phyloP scores from a whole-genome alignment of 768 basidiomycete species.

The Suillus ampliporus region DNA sequence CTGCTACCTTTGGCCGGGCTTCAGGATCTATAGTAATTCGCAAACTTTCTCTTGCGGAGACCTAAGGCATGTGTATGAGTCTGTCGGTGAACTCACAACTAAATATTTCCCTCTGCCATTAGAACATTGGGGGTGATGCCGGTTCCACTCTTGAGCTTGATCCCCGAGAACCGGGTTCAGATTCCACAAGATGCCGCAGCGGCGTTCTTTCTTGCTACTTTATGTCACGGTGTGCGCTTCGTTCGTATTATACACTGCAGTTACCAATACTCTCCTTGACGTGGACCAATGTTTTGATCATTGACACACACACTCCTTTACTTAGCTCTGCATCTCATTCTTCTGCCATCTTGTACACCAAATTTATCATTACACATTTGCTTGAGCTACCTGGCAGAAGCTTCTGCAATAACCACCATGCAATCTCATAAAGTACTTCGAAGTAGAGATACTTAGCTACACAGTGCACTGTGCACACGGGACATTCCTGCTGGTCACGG shows the following conservation, averaged over 20 bases:
- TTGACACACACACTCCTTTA: neutral
- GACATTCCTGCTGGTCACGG: neutral
- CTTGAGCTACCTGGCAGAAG: neutral
- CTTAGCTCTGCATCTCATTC: neutral
- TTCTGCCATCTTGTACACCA: neutral
- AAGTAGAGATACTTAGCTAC: neutral
- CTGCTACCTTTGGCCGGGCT: slow-evolving; percentile 34
- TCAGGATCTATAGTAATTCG: slow-evolving; percentile 16
- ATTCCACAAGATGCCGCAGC: neutral
- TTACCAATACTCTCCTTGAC: neutral
- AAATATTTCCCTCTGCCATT: neutral
- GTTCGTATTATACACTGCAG: neutral
- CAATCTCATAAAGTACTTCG: neutral
- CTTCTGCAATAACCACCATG: no score
- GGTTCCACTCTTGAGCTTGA: slow-evolving; percentile 1
- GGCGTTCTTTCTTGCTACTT: neutral
- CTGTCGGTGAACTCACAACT: neutral
- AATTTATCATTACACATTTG: neutral
- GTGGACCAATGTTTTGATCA: neutral
- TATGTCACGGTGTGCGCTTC: neutral
- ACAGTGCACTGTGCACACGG: neutral
- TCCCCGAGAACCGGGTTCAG: neutral
- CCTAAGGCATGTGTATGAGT: slow-evolving; percentile 2
- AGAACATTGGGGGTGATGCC: neutral
- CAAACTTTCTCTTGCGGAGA: neutral